Conservation (phyloP, 225 moss, liverwort and hornwort species). For the Physcomitrium patens region DNA sequence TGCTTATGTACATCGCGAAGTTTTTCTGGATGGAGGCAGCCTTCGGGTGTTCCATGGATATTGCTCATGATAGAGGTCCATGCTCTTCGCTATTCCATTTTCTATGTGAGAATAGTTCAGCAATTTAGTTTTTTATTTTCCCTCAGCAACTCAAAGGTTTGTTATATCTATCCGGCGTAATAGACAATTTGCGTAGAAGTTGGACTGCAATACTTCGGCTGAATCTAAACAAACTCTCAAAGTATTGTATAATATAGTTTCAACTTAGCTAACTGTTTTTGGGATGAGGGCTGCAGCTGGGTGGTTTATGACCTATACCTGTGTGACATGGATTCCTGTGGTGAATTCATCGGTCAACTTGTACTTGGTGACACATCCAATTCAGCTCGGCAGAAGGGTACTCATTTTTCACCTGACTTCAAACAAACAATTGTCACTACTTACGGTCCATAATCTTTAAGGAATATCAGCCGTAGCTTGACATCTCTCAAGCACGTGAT, state of each 20-base stretch:
- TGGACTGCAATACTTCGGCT: not conserved
- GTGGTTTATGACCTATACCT: slow-evolving; percentile 60
- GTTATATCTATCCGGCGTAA: slow-evolving; percentile 2
- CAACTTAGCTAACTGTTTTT: slow-evolving; percentile 25
- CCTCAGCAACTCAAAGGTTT: not conserved
- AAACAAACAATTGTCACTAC: not conserved
- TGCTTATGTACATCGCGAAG: slow-evolving; percentile 75
- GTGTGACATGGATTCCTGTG: slow-evolving; percentile 71
- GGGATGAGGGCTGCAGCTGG: slow-evolving; percentile 64
- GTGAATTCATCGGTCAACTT: slow-evolving; percentile 69
- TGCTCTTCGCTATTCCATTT: slow-evolving; percentile 2
- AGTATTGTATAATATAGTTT: not conserved
- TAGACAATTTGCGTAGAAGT: not conserved
- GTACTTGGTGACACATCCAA: slow-evolving; percentile 74
- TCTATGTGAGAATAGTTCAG: not conserved
- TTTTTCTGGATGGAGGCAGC: slow-evolving; percentile 76
- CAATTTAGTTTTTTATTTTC: not conserved
- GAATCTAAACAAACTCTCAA: not conserved
- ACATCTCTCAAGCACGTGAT: slow-evolving; percentile 1
- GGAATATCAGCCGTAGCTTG: not conserved
- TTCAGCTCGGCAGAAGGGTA: slow-evolving; percentile 71
- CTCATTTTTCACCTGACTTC: slow-evolving; percentile 20
- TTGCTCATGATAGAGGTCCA: slow-evolving; percentile 69
- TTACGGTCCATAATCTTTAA: slow-evolving; percentile 1
- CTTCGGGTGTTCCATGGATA: slow-evolving; percentile 73